Evolutionary conservation across 768 basidiomycete species (phyloP).

Genomic region (Auricularia cornea): DNA sequence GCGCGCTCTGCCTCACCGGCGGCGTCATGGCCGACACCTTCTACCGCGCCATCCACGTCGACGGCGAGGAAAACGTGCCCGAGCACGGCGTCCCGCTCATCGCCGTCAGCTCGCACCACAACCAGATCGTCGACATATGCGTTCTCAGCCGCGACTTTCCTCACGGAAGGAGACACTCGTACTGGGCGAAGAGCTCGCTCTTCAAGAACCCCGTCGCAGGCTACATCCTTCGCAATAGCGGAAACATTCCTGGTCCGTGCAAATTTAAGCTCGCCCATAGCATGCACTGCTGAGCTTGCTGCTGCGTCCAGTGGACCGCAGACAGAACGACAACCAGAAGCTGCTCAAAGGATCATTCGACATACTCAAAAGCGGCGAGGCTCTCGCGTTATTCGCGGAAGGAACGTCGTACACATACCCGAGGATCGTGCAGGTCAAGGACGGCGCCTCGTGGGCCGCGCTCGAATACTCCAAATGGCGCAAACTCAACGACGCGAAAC

Average conservation of each 20-base stretch:
- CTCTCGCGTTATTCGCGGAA: slow-evolving; percentile 9
- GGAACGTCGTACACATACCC: slow-evolving; percentile 35
- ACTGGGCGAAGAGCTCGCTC: slow-evolving; percentile 31
- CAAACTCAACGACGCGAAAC: slow-evolving; percentile 43
- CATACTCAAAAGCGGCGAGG: slow-evolving; percentile 8
- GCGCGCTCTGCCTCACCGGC: slow-evolving; percentile 7
- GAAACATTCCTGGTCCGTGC: slow-evolving; percentile 33
- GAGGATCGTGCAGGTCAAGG: slow-evolving; percentile 39
- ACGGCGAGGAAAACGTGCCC: slow-evolving; percentile 32
- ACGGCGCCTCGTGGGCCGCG: slow-evolving; percentile 92
- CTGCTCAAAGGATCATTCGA: slow-evolving; percentile 36
- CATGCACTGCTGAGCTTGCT: too few species aligned
- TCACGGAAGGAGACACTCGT: not conserved
- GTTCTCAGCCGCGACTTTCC: slow-evolving; percentile 42
- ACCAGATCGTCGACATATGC: slow-evolving; percentile 21
- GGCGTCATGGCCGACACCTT: slow-evolving; percentile 27
- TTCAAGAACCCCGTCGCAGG: slow-evolving; percentile 32
- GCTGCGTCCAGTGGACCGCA: not conserved
- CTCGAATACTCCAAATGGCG: slow-evolving; percentile 86
- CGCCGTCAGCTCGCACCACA: slow-evolving; percentile 31
- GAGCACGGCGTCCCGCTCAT: slow-evolving; percentile 27
- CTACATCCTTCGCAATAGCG: slow-evolving; percentile 30
- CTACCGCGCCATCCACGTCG: slow-evolving; percentile 30
- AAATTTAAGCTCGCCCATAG: too few species aligned
- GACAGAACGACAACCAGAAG: slow-evolving; percentile 34